These are phyloP conservation scores for Metschnikowia hibisci DNA, from an alignment of 805 yeast genomes.

Conservation along the genomic window DNA sequence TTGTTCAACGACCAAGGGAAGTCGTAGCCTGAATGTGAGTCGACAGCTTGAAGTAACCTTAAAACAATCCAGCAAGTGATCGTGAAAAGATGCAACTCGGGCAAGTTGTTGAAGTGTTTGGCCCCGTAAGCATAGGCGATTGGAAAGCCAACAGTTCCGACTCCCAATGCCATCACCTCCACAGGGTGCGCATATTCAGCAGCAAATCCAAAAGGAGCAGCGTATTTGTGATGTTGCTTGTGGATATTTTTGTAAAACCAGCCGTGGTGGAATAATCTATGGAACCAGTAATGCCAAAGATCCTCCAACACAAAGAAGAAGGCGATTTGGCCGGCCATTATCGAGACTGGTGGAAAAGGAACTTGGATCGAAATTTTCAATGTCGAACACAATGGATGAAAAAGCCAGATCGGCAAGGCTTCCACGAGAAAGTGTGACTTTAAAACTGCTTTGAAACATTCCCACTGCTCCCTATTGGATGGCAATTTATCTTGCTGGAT, in stretches of 20 bases:
- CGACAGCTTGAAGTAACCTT: slow-evolving; percentile 93
- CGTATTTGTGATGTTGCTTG: slow-evolving; percentile 96
- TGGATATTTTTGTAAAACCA: slow-evolving; percentile 88
- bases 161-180: slow-evolving; percentile 85
- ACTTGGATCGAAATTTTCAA: slow-evolving; percentile 75
- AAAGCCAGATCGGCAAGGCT: slow-evolving; percentile 94
- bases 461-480: slow-evolving; percentile 81
- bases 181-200: slow-evolving; percentile 98
- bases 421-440: slow-evolving; percentile 88
- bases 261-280: slow-evolving; percentile 85
- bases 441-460: slow-evolving; percentile 80
- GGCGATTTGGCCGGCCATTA: slow-evolving; percentile 62
- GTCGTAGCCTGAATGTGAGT: slow-evolving; percentile 96
- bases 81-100: slow-evolving; percentile 79
- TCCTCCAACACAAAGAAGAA: slow-evolving; percentile 86
- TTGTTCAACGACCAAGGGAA: slow-evolving; percentile 96
- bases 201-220: slow-evolving; percentile 95
- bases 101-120: slow-evolving; percentile 65
- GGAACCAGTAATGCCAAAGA: slow-evolving; percentile 96
- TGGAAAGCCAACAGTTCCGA: slow-evolving; percentile 96
- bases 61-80: slow-evolving; percentile 81
- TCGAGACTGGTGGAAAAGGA: slow-evolving; percentile 73
- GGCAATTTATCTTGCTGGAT: slow-evolving; percentile 87
- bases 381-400: slow-evolving; percentile 85
- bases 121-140: slow-evolving; percentile 37